Base-by-base conservation (phyloP, 495 filamentous ascomycete genomes). In the Neurospora sp. region DNA sequence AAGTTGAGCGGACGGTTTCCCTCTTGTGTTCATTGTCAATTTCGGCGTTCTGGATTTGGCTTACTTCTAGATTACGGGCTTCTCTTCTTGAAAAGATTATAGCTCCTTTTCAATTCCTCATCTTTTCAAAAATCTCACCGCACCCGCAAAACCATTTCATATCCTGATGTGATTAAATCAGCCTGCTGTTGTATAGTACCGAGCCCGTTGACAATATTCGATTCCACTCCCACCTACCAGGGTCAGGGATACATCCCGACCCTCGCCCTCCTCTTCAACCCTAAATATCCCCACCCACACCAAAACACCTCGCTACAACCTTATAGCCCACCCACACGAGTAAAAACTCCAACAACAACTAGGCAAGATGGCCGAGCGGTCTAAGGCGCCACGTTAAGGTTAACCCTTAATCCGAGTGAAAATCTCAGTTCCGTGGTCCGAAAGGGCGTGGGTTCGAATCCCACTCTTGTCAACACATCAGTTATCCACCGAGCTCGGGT, bases 381-480 rank as follows among this genome's bases (percentile, higher is more conserved):
- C 53, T 65, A 65, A 65, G 53, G 53, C 53, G 53, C 53, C 53
- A 61, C 53, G 53, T 61, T 61, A 61, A 61, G 53, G 53, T 61
- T 61, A 35, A 61, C 53, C 53, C 53, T 61, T 61, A 61, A 61
- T 61, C 53, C 12, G 53, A 61, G 53, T 53, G 10, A 61, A 53
- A 53, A 53, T 61, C 53, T 61, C 53, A 31, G 53, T 74, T 74
- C 73, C 73, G 73, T 74, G 71, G 76, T 79, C 77, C 77, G 77
- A 79, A 79, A 79, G 77, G 77, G 78, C 78, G 78, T 79, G 78
- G 78, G 78, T 78, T 79, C 78, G 78, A 79, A 79, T 79, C 78
- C 78, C 78, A 79, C 78, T 79, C 78, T 79, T 76, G 75, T 77
- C 73, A 77, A 31, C 22, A 59, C 0, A 7, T 61, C 0, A 35